Conservation (phyloP, 2,329 filamentous ascomycete species). For the Hypoxylon sp. region DNA sequence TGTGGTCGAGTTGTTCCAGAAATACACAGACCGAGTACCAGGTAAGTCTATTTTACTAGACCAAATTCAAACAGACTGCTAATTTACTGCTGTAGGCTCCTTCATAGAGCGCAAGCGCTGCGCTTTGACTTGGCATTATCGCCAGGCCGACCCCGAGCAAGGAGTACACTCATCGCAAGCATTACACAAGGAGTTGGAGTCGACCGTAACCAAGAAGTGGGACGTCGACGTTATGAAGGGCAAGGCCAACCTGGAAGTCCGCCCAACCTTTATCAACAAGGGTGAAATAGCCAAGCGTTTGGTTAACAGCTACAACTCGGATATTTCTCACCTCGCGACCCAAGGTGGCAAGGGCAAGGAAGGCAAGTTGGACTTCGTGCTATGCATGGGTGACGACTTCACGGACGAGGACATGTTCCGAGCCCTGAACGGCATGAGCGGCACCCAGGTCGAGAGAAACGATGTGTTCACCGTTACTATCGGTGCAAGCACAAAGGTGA, state of each 20-base stretch:
- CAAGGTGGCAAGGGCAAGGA: conserved; percentile 49
- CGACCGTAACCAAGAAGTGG: conserved; percentile 78
- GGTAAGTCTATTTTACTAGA: conserved; percentile 63
- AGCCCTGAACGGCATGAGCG: conserved; percentile 70
- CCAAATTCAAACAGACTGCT: too few species aligned
- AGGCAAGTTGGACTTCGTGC: conserved; percentile 79
- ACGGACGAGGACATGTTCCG: conserved; percentile 98
- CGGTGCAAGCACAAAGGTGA: conserved; percentile 90
- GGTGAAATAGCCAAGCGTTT: conserved; percentile 91
- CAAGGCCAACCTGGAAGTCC: conserved; percentile 95
- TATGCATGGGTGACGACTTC: conserved; percentile 94
- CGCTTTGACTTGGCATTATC: conserved; percentile 97
- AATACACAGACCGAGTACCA: conserved; percentile 85
- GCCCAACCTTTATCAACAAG: conserved; percentile 98
- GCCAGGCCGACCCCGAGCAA: conserved; percentile 86
- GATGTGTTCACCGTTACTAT: conserved; percentile 92
- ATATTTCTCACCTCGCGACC: conserved; percentile 40
- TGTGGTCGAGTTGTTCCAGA: conserved; percentile 83
- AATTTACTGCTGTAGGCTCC: conserved; percentile 64
- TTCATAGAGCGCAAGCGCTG: conserved; percentile 96
- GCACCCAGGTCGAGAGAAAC: conserved; percentile 63
- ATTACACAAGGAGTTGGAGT: conserved; percentile 83
- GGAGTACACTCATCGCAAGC: conserved; percentile 81
- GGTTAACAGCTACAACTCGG: conserved; percentile 73
- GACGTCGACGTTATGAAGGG: conserved; percentile 97